Percentiles rank a stretch among this genome's conserved stretches.
These are phyloP conservation scores for Chrysoporthe austroafricana DNA, from an alignment of 2,329 filamentous ascomycete species.

Conservation along the genomic window DNA sequence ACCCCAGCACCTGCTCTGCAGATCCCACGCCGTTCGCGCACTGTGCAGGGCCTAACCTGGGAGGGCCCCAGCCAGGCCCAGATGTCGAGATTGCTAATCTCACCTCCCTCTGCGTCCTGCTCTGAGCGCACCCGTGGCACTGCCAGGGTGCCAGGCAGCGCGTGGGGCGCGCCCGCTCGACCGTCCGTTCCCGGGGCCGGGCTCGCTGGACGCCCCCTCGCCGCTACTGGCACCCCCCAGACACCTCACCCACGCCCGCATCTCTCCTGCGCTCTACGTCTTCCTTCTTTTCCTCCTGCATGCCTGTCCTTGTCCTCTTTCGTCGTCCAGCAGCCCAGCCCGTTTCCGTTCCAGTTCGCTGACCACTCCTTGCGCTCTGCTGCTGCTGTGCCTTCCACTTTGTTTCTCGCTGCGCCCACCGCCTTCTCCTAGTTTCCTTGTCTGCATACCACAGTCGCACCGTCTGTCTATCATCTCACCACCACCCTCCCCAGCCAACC, in stretches of 20 bases:
- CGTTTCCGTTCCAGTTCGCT: slow-evolving; percentile 17
- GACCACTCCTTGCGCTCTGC: slow-evolving; percentile 9
- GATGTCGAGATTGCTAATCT: slow-evolving; percentile 29
- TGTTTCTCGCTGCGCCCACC: slow-evolving; percentile 14
- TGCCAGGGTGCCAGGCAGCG: not conserved
- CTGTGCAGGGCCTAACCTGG: not conserved
- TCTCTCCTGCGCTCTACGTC: slow-evolving; percentile 8
- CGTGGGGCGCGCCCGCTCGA: slow-evolving; percentile 16
- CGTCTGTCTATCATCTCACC: slow-evolving; percentile 19
- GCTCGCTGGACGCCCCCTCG: not conserved
- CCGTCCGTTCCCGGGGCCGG: slow-evolving; percentile 5
- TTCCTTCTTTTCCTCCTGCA: slow-evolving; percentile 18
- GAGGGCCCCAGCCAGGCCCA: slow-evolving; percentile 6
- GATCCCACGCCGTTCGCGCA: not conserved
- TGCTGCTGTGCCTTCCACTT: slow-evolving; percentile 5
- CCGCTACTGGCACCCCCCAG: slow-evolving; percentile 9
- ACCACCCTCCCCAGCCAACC: slow-evolving; percentile 15
- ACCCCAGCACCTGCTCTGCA: slow-evolving; percentile 5
- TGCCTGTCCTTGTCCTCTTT: slow-evolving; percentile 20
- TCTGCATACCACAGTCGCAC: not conserved
- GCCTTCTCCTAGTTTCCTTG: slow-evolving; percentile 5
- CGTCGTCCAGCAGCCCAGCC: slow-evolving; percentile 14
- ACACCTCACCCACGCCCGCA: not conserved
- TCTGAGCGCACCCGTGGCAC: not conserved
- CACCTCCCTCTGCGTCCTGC: slow-evolving; percentile 25